Evolutionary conservation across 2,329 filamentous ascomycete genomes (phyloP).

Genomic region (Beauveria pseudobassiana): DNA sequence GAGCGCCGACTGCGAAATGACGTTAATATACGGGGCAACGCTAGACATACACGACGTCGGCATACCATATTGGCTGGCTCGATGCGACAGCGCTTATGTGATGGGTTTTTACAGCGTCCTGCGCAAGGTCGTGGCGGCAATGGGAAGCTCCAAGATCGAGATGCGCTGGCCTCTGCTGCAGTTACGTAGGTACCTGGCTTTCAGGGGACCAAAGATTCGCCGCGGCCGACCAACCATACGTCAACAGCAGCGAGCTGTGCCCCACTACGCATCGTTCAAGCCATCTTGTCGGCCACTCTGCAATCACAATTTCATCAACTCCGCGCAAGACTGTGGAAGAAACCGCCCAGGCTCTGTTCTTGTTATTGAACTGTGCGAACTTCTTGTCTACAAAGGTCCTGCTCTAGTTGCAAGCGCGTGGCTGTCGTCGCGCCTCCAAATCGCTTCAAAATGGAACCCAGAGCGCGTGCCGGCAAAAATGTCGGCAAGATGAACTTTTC

Average conservation of each 20-base stretch:
- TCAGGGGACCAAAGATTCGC: conserved; percentile 30
- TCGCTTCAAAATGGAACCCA: conserved; percentile 54
- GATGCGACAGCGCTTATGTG: no score
- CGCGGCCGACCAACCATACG: conserved; percentile 19
- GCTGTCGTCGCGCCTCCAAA: background rate
- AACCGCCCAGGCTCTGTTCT: background rate
- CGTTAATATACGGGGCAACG: background rate
- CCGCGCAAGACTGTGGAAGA: background rate
- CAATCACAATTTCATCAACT: background rate
- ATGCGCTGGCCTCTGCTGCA: conserved; percentile 5
- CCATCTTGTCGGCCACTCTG: background rate
- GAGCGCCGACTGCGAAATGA: conserved; percentile 65
- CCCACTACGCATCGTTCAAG: conserved; percentile 9
- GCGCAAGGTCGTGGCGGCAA: background rate
- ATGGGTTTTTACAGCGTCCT: background rate
- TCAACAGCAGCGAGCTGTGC: background rate
- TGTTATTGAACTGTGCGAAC: no score
- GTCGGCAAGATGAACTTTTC: conserved; percentile 78
- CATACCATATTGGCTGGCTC: conserved; percentile 21
- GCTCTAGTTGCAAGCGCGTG: background rate
- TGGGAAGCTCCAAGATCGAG: background rate
- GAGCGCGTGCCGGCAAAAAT: conserved; percentile 70
- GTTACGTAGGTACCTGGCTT: conserved; percentile 4
- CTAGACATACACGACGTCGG: background rate
- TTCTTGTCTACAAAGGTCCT: background rate